These are phyloP conservation scores for Sporothrix globosa DNA, from an alignment of 2,329 filamentous ascomycete genomes.

Conservation along the genomic window DNA sequence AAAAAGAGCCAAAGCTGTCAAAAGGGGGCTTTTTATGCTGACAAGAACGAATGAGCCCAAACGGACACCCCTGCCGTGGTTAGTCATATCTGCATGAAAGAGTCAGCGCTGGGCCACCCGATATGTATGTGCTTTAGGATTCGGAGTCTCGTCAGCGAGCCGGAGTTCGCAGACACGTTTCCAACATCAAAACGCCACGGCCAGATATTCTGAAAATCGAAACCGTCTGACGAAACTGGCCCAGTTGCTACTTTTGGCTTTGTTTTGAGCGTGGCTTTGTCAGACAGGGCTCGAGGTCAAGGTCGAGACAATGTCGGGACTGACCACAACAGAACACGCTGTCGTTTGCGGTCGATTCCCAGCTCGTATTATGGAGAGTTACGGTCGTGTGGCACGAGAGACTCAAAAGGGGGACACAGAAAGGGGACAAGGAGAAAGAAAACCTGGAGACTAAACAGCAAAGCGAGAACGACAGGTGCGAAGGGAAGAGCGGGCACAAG, in stretches of 20 bases:
- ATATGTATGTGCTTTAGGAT: neutral
- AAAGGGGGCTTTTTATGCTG: neutral
- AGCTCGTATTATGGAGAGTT: constrained; percentile 20
- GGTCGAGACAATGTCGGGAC: neutral
- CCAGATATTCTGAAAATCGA: neutral
- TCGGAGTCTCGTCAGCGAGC: neutral
- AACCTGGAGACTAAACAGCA: neutral
- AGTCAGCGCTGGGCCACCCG: constrained; percentile 19
- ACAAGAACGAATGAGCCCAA: neutral
- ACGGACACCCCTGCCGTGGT: constrained; percentile 5
- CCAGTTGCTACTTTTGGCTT: neutral
- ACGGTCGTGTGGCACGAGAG: neutral
- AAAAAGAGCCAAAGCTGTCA: neutral
- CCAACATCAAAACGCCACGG: neutral
- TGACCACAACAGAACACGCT: neutral
- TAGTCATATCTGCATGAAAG: constrained; percentile 22
- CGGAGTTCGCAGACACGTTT: too few species aligned
- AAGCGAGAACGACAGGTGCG: too few species aligned
- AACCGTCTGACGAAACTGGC: too few species aligned
- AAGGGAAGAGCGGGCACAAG: neutral
- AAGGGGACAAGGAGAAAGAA: neutral
- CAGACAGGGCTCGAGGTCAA: neutral
- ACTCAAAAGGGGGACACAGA: neutral
- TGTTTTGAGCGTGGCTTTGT: neutral
- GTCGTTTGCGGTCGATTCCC: neutral